Evolutionary conservation across 805 yeast genomes (phyloP), one percentile per base, ranked within the genome.

Genomic region (Metschnikowia colocasiae): DNA sequence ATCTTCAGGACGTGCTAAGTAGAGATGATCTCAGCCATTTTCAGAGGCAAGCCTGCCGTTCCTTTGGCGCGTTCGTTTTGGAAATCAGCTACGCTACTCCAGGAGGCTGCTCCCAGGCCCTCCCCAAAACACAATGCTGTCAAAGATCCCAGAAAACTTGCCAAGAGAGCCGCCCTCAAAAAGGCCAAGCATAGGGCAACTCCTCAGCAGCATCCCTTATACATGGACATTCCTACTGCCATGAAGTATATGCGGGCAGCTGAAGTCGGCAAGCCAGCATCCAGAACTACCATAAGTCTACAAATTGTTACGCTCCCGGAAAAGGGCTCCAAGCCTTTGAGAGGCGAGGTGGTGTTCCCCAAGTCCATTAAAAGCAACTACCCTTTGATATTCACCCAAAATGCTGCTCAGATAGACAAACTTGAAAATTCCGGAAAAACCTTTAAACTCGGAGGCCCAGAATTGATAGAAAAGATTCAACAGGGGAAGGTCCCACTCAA

Each of bases 191-290:
- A 48, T 18, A 52, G 48, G 34, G 49, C 47, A 18, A 83, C 63
- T 51, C 76, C 74, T 49, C 68, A 55, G 62, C 66, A 53, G 12
- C 74, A 75, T 43, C 91, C 91, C 1, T 70, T 85, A 46, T 84
- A 81, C 60, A 81, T 87, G 85, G 82, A 80, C 42, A 74, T 89
- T 6, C 79, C 86, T 5, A 65, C 70, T 26, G 97, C 97, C 1
- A 65, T 89, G 64, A 76, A 86, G 57, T 90, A 82, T 60, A 62
- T 92, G 47, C 76, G 97, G 53, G 96, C 98, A 0, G 81, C 90
- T 4, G 97, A 90, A 65, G 95, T 90, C 4, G 98, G 99, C 4
- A 81, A 86, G 60, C 81, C 92, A 2, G 70, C 76, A 4, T 68
- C 76, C n/a, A 81, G 82, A 56, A 82, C 92, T 19, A 83, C 91